These are phyloP conservation scores for Trapa bicornis DNA, from an alignment of 345 rosid species.

Conservation along the genomic window DNA sequence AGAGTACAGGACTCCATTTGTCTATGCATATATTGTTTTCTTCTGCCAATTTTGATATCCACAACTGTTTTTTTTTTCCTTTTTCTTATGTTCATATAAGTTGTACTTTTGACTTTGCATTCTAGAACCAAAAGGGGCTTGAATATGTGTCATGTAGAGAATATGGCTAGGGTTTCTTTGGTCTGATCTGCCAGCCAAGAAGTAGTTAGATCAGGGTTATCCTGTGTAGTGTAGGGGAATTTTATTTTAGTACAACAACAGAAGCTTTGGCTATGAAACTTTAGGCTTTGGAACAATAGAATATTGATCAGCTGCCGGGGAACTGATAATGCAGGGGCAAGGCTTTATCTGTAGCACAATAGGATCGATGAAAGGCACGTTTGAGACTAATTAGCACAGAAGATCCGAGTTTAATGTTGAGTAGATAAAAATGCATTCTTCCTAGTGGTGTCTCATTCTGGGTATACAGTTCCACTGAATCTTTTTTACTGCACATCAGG, in stretches of 20 bases:
- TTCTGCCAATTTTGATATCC: no score
- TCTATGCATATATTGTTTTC: no score
- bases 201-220: neutral
- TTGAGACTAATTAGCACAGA: neutral
- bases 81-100: no score
- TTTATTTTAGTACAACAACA: neutral
- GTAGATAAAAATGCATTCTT: neutral
- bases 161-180: neutral
- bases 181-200: neutral
- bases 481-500: neutral
- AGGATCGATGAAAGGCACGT: neutral
- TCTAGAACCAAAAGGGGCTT: neutral
- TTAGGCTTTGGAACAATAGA: slow-evolving; percentile 1
- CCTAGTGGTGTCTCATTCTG: neutral
- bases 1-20: no score
- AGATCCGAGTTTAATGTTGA: neutral
- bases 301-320: neutral
- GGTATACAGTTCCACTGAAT: neutral
- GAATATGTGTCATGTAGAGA: neutral
- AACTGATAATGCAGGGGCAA: neutral
- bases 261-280: neutral
- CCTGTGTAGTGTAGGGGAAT: neutral
- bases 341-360: neutral
- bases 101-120: no score
- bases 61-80: no score